Percentiles rank a stretch among this genome's conserved stretches.
phyloP scores from a whole-genome alignment of 2,329 filamentous ascomycete species.

The Trichoderma atroviride region DNA sequence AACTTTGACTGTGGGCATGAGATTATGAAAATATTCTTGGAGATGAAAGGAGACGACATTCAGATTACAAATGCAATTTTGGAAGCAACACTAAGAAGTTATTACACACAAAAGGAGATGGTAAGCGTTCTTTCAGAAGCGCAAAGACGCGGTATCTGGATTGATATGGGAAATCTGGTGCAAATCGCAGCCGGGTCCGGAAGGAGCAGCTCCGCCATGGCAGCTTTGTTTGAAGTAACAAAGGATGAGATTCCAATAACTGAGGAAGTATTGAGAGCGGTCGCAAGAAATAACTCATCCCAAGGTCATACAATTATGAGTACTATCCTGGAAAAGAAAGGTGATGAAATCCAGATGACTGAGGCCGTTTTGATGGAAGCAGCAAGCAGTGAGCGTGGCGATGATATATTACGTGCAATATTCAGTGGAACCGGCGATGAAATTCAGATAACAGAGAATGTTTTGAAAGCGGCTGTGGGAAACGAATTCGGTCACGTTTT shows the following conservation, averaged over 20 bases:
- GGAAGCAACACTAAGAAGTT: background rate
- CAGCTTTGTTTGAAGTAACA: too few species aligned
- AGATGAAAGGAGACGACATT: background rate
- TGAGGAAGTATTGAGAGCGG: background rate
- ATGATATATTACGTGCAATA: fast-evolving
- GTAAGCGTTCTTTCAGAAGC: background rate
- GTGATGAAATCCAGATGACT: background rate
- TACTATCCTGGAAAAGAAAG: background rate
- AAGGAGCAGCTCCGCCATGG: too few species aligned
- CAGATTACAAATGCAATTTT: background rate
- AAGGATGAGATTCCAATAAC: background rate
- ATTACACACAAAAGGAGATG: fast-evolving
- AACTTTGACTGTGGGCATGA: background rate
- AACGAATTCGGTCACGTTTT: too few species aligned
- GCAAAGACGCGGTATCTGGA: background rate
- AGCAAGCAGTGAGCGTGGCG: too few species aligned
- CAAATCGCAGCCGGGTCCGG: background rate
- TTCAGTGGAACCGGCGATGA: fast-evolving
- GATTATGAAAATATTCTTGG: background rate
- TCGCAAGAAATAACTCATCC: background rate
- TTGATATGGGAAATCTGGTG: background rate
- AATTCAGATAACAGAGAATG: background rate
- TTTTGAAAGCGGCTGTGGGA: background rate
- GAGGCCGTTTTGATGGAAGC: background rate
- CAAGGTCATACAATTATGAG: background rate